Conservation (phyloP, 2,329 filamentous ascomycete genomes). For the Cladosporium sp. region DNA sequence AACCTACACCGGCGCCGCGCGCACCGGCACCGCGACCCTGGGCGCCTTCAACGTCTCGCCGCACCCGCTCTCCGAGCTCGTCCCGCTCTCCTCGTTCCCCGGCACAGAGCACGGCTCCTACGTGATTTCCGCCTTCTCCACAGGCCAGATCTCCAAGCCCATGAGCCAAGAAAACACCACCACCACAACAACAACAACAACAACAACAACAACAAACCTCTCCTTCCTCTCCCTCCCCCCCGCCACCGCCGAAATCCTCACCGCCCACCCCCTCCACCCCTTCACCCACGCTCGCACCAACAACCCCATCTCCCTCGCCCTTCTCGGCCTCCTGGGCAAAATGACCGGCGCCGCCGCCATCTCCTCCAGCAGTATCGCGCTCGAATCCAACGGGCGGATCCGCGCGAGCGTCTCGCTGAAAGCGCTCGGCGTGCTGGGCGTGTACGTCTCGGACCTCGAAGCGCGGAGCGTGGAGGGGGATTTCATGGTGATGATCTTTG, state of each 20-base stretch:
- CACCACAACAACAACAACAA: conserved; percentile 30
- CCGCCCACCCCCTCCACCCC: conserved; percentile 59
- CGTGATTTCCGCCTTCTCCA: conserved; percentile 65
- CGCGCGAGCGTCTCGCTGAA: conserved; percentile 66
- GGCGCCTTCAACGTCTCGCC: conserved; percentile 77
- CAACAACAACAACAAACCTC: conserved; percentile 38
- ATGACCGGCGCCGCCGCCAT: conserved; percentile 85
- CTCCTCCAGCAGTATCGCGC: conserved; percentile 52
- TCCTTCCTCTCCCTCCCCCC: conserved; percentile 58
- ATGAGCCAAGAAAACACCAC: conserved; percentile 28
- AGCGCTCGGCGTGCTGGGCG: conserved; percentile 68
- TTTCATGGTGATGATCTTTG: conserved; percentile 56
- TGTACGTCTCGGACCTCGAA: conserved; percentile 70
- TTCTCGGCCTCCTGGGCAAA: conserved; percentile 74
- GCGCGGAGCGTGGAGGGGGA: conserved; percentile 35
- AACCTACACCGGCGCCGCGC: conserved; percentile 64
- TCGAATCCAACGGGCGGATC: conserved; percentile 56
- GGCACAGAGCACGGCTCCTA: conserved; percentile 61
- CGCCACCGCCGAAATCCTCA: conserved; percentile 74
- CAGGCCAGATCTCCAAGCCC: conserved; percentile 54
- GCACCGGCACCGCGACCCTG: conserved; percentile 67
- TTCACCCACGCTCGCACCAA: conserved; percentile 40
- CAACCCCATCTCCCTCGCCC: conserved; percentile 51
- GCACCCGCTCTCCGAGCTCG: conserved; percentile 57
- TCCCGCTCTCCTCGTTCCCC: conserved; percentile 66